Evolutionary conservation across 805 yeast genomes (phyloP).

Genomic region (Maudiozyma saulgeensis): DNA sequence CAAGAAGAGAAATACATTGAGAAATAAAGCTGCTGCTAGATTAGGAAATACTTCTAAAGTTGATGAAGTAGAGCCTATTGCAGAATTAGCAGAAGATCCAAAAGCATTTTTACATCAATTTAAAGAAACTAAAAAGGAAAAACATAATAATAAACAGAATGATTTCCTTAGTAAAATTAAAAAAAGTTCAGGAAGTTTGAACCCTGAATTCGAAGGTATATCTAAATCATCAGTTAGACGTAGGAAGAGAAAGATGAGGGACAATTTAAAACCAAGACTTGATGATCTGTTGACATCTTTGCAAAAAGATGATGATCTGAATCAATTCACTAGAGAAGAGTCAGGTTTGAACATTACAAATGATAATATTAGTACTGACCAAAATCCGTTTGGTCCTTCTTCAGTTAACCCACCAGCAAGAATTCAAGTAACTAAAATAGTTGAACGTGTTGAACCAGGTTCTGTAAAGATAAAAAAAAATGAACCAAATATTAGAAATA

Average conservation of each 20-base stretch:
- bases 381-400: not conserved
- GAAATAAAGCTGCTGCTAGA: slow-evolving; percentile 33
- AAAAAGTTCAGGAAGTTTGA: slow-evolving; percentile 8
- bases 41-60: slow-evolving; percentile 5
- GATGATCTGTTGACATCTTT: slow-evolving; percentile 50
- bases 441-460: slow-evolving; percentile 10
- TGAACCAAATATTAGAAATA: slow-evolving; percentile 46
- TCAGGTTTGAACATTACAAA: slow-evolving; percentile 9
- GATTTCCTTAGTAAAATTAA: slow-evolving; percentile 25
- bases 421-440: slow-evolving; percentile 4
- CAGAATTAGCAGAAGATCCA: slow-evolving; percentile 29
- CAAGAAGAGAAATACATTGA: slow-evolving; percentile 38
- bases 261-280: slow-evolving; percentile 59
- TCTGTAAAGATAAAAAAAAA: slow-evolving; percentile 27
- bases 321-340: slow-evolving; percentile 8
- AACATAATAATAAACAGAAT: slow-evolving; percentile 32
- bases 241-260: slow-evolving; percentile 53
- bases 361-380: not conserved
- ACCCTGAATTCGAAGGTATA: slow-evolving; percentile 35
- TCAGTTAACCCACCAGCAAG: not conserved
- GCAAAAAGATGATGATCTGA: slow-evolving; percentile 27
- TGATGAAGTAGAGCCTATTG: slow-evolving; percentile 1
- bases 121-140: slow-evolving; percentile 46
- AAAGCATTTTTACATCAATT: slow-evolving; percentile 43
- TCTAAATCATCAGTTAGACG: slow-evolving; percentile 59